Conservation (phyloP, 768 basidiomycete species). For the Collybia sp. region DNA sequence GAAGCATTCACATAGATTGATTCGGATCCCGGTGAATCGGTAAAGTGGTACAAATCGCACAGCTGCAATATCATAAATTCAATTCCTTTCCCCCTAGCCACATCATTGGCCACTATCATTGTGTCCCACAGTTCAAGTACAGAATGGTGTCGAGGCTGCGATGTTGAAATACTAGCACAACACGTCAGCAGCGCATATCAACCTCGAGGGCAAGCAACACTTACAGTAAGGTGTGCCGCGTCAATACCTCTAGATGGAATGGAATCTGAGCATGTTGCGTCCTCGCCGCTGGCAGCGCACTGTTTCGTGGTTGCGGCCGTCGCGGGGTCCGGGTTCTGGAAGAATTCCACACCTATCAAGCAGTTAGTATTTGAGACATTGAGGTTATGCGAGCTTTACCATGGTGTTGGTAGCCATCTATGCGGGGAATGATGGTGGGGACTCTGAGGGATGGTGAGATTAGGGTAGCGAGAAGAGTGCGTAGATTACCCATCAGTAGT, state of each 20-base stretch:
- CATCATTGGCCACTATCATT: too few species aligned
- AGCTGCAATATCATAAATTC: too few species aligned
- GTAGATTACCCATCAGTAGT: conserved; percentile 9
- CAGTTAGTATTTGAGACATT: not conserved
- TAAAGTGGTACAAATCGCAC: too few species aligned
- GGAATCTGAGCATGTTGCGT: conserved; percentile 17
- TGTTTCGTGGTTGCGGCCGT: conserved; percentile 14
- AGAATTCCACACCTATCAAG: conserved; percentile 18
- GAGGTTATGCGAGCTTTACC: conserved; percentile 1
- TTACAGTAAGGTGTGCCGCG: conserved; percentile 14
- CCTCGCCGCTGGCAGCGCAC: conserved; percentile 20
- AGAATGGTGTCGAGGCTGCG: not conserved
- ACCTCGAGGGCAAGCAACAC: not conserved
- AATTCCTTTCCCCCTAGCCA: too few species aligned
- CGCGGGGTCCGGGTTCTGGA: conserved; percentile 18
- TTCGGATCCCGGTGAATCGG: too few species aligned
- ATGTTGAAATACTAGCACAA: not conserved
- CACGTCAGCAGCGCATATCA: not conserved
- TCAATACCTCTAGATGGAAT: conserved; percentile 18
- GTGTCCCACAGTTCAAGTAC: not conserved
- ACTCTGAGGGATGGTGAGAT: conserved; percentile 2
- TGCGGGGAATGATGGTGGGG: conserved; percentile 8
- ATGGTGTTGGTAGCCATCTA: conserved; percentile 9
- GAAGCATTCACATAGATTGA: too few species aligned
- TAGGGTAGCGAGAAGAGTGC: not conserved